These are phyloP conservation scores for Ogataea populi-albae DNA, from an alignment of 805 yeast genomes.

Conservation along the genomic window DNA sequence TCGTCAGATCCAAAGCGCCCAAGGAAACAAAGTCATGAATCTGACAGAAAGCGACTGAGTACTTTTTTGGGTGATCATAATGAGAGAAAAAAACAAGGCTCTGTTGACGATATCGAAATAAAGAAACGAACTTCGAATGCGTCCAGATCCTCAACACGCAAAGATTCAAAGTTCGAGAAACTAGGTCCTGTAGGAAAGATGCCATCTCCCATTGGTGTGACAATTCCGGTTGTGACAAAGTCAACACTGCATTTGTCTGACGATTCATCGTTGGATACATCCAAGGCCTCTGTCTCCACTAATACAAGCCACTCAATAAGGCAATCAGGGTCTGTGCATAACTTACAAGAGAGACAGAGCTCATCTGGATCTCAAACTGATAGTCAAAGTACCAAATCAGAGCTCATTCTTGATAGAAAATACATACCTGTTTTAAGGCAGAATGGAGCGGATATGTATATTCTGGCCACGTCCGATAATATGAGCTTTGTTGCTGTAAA, in stretches of 20 bases:
- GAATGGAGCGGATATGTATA: slow-evolving; percentile 32
- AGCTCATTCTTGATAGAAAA: slow-evolving; percentile 31
- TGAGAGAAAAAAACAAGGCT: slow-evolving; percentile 12
- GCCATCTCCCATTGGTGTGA: slow-evolving; percentile 34
- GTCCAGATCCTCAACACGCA: slow-evolving; percentile 8
- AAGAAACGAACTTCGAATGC: slow-evolving; percentile 7
- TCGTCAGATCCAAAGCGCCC: slow-evolving; percentile 11
- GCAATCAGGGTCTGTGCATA: not conserved
- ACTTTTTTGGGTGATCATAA: slow-evolving; percentile 14
- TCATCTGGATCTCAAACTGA: too few relatives aligned
- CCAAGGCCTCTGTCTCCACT: slow-evolving; percentile 1
- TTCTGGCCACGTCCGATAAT: slow-evolving; percentile 68
- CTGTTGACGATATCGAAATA: slow-evolving; percentile 4
- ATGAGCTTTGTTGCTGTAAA: slow-evolving; percentile 49
- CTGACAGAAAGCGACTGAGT: slow-evolving; percentile 20
- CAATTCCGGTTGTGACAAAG: slow-evolving; percentile 32
- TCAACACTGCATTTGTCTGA: slow-evolving; percentile 23
- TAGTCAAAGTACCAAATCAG: not conserved
- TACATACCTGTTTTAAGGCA: slow-evolving; percentile 36
- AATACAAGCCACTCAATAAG: not conserved
- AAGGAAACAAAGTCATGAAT: slow-evolving; percentile 14
- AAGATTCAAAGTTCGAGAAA: slow-evolving; percentile 29
- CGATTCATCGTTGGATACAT: slow-evolving; percentile 8
- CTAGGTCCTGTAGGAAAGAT: slow-evolving; percentile 34
- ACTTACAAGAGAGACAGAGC: not conserved